Base-by-base conservation (phyloP, 352 stramenopile genomes). In the Phytophthora pini region DNA sequence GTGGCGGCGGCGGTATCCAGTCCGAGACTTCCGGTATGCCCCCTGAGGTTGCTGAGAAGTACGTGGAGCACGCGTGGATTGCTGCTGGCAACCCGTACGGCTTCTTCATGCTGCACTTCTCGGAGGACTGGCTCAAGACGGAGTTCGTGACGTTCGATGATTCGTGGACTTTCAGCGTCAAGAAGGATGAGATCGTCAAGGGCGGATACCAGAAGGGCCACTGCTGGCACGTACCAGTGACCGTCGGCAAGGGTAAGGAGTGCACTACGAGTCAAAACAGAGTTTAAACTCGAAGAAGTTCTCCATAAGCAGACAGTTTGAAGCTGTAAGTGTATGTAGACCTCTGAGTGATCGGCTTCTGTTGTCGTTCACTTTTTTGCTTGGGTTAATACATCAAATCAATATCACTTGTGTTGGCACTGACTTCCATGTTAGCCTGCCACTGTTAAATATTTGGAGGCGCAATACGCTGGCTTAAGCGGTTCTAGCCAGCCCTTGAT, bases 81-180 rank as follows among this genome's bases (percentile, higher is more conserved):
- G 88, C 84, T 1, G 46, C 77, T 15, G 84, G 82, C 40, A 94
- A 92, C 66, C 82, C 86, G 13, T 95, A 96, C 61, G 87, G 87
- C 12, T 96, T 95, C 74, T 87, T 95, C 27, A 88, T 93, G 74
- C 72, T 96, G 17, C 76, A 84, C 57, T 91, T 96, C 54, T 94
- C 87, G 4, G 74, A 94, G 64, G 87, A 96, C 38, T 96, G 88
- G 88, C 74, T 94, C 36, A 85, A 81, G 59, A 88, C 87, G 1
- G 70, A 96, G 70, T 96, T 93, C 38, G 80, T 93, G 34, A 94
- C 88, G 11, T 94, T 95, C 49, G 87, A 94, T 59, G 74, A 87
- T 49, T 65, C 67, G 31, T 96, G 88, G 87, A 79, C 80, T 12
- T 96, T 93, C 64, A 93, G 85, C 56, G 79, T 88, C 26, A 76